Evolutionary conservation across 768 basidiomycete species (phyloP).

Genomic region (Amanita exitialis): DNA sequence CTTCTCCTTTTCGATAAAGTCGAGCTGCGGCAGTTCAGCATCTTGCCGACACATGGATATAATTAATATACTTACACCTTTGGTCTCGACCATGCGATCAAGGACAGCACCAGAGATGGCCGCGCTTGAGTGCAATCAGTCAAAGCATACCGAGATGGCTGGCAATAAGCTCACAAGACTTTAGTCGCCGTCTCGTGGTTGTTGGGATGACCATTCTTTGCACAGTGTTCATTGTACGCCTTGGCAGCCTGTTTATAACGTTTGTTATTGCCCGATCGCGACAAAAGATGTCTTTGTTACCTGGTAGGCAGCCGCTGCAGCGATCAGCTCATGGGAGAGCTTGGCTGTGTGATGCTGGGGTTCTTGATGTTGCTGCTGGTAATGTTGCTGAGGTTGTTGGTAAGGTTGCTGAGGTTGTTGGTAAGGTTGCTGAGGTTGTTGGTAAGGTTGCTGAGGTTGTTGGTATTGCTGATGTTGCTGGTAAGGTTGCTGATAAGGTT

Average conservation of each 20-base stretch:
- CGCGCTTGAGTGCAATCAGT: no score
- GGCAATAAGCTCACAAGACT: slow-evolving; percentile 24
- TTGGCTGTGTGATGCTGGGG: slow-evolving; percentile 31
- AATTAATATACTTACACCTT: slow-evolving; percentile 22
- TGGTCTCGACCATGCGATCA: slow-evolving; percentile 43
- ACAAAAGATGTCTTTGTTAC: slow-evolving; percentile 20
- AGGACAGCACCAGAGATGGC: no score
- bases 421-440: no score
- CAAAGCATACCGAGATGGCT: no score
- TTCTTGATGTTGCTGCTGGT: no score
- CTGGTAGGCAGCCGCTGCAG: slow-evolving; percentile 59
- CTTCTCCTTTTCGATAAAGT: slow-evolving; percentile 15
- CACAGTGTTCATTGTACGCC: slow-evolving; percentile 47
- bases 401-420: no score
- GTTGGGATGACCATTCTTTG: slow-evolving; percentile 35
- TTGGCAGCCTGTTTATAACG: slow-evolving; percentile 54
- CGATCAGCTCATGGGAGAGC: slow-evolving; percentile 59
- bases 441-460: no score
- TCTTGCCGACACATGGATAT: background rate
- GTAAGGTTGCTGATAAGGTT: slow-evolving; percentile 10
- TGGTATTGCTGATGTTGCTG: no score
- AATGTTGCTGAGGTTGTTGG: no score
- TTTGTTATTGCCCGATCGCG: background rate
- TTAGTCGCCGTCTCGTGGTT: slow-evolving; percentile 50
- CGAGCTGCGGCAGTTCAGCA: slow-evolving; percentile 9